These are phyloP conservation scores for Nitzschia sp. DNA, from an alignment of 108 stramenopile genomes.

Conservation along the genomic window DNA sequence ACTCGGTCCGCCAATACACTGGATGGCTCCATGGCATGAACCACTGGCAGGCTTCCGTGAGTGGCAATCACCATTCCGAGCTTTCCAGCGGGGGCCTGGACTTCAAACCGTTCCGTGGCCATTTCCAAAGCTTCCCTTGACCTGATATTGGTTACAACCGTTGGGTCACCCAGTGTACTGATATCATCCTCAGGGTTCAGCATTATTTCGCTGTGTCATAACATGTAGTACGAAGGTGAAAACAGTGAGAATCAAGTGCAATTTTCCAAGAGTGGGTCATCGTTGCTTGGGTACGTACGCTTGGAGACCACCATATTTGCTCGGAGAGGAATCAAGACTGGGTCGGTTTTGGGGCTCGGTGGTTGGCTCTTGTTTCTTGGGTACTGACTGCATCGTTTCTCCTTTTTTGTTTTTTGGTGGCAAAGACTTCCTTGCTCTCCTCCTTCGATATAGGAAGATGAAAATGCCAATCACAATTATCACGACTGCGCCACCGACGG, in stretches of 20 bases:
- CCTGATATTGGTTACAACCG: constrained; percentile 45
- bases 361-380: too few relatives aligned
- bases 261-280: background rate
- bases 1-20: constrained; percentile 70
- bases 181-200: constrained; percentile 77
- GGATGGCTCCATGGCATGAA: constrained; percentile 81
- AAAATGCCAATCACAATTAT: constrained; percentile 25
- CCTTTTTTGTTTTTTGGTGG: constrained; percentile 1
- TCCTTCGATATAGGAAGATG: constrained; percentile 1
- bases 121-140: constrained; percentile 26
- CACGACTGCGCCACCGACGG: constrained; percentile 34
- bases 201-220: constrained; percentile 34
- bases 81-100: constrained; percentile 67
- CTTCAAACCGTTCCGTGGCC: constrained; percentile 41
- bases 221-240: background rate
- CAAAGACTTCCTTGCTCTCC: background rate
- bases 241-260: background rate
- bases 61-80: constrained; percentile 88
- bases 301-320: background rate
- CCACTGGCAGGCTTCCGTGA: constrained; percentile 65
- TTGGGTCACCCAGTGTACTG: constrained; percentile 79
- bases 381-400: background rate
- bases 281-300: constrained; percentile 1
- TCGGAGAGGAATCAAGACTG: background rate
- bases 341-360: background rate